Evolutionary conservation across 805 yeast species (phyloP).

Genomic region (Pichia sporocuriosa): DNA sequence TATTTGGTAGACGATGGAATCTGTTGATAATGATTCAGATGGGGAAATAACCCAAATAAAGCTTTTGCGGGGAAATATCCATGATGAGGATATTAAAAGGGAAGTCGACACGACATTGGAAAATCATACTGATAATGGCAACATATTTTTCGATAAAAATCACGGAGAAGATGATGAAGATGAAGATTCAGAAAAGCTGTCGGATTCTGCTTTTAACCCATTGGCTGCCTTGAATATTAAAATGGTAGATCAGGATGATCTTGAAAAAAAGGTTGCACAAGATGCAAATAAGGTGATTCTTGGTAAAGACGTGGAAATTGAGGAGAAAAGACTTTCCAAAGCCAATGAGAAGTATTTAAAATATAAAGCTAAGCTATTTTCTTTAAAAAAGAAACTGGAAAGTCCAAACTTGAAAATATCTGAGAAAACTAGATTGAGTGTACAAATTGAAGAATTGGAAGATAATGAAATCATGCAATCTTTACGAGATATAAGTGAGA

Average conservation of each 20-base stretch:
- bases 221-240: conserved; percentile 42
- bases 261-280: conserved; percentile 68
- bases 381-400: conserved; percentile 41
- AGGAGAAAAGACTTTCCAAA: conserved; percentile 67
- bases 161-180: conserved; percentile 1
- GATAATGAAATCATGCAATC: conserved; percentile 46
- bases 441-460: conserved; percentile 47
- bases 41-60: no score
- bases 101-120: background rate
- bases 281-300: conserved; percentile 60
- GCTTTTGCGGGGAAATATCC: no score
- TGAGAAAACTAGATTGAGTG: conserved; percentile 45
- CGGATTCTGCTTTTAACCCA: no score
- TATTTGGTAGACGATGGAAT: no score
- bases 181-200: background rate
- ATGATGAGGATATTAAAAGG: background rate
- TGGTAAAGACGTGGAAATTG: conserved; percentile 63
- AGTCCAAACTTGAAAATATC: conserved; percentile 59
- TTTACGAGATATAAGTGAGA: conserved; percentile 58
- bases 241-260: conserved; percentile 68
- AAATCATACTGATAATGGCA: background rate
- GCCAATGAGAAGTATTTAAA: conserved; percentile 44
- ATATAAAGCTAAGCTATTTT: conserved; percentile 36
- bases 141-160: background rate
- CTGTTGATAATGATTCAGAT: no score